Conservation (phyloP, 225 moss, liverwort and hornwort species). For the Bryoerythrophyllum caledonicum region DNA sequence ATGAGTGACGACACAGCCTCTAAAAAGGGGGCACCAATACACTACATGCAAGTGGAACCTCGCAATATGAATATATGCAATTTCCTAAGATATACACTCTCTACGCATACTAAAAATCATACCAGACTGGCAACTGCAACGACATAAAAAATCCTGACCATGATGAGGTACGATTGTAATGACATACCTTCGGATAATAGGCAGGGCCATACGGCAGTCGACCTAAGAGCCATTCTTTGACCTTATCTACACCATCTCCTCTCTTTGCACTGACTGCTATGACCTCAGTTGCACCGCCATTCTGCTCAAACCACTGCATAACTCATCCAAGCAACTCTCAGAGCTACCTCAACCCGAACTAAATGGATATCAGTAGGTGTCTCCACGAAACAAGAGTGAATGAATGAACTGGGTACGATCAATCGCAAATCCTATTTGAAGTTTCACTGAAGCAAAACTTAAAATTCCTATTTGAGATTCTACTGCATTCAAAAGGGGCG, state of each 20-base stretch:
- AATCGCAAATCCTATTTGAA: neutral
- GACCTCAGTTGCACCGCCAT: slow-evolving; percentile 63
- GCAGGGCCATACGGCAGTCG: slow-evolving; percentile 76
- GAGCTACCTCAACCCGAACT: neutral
- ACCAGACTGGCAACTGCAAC: slow-evolving; percentile 8
- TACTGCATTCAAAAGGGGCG: neutral
- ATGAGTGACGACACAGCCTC: neutral
- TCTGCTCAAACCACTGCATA: slow-evolving; percentile 70
- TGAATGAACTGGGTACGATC: neutral
- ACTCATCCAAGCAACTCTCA: slow-evolving; percentile 1
- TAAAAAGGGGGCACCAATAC: slow-evolving; percentile 12
- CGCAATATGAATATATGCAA: neutral
- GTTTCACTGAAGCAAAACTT: neutral
- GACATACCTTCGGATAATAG: slow-evolving; percentile 76
- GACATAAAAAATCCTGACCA: neutral
- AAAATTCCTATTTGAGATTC: neutral
- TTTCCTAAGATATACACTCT: neutral
- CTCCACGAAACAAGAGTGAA: neutral
- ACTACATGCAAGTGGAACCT: neutral
- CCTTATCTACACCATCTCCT: slow-evolving; percentile 63
- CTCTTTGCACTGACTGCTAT: slow-evolving; percentile 77
- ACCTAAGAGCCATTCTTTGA: slow-evolving; percentile 69
- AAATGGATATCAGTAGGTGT: neutral
- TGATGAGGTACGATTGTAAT: neutral
- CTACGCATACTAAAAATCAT: neutral